Evolutionary conservation across 768 basidiomycete genomes (phyloP).

Genomic region (Suillus sp.): DNA sequence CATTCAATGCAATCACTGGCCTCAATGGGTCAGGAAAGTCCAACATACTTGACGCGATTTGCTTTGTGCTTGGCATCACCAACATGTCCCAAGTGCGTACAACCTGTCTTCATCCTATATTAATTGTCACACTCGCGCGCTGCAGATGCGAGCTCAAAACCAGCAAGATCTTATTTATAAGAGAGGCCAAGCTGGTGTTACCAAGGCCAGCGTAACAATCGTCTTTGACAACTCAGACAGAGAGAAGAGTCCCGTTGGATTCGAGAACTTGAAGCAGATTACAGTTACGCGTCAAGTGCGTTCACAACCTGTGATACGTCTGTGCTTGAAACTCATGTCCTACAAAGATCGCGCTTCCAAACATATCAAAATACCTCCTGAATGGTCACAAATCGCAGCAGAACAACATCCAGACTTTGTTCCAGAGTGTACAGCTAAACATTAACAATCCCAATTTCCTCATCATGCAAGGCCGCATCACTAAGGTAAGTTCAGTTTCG

Average conservation of each 20-base stretch:
- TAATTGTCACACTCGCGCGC: neutral
- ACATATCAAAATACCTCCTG: conserved; percentile 90
- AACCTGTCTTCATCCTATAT: neutral
- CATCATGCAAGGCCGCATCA: conserved; percentile 99
- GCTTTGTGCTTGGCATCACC: conserved; percentile 96
- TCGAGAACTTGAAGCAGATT: conserved; percentile 81
- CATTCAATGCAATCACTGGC: conserved; percentile 98
- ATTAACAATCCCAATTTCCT: conserved; percentile 99
- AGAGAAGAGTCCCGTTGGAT: conserved; percentile 78
- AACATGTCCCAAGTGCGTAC: conserved; percentile 85
- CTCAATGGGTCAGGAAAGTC: conserved; percentile 97
- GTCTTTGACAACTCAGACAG: conserved; percentile 98
- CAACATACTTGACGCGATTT: conserved; percentile 99
- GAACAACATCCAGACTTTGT: conserved; percentile 82
- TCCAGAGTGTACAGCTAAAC: conserved; percentile 96
- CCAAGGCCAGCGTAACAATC: conserved; percentile 96
- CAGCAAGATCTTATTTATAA: conserved; percentile 99
- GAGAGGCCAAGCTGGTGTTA: conserved; percentile 95
- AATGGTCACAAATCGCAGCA: conserved; percentile 95
- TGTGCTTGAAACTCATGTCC: conserved; percentile 6
- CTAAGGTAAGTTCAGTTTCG: conserved; percentile 61
- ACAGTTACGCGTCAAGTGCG: conserved; percentile 94
- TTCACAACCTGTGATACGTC: conserved; percentile 4
- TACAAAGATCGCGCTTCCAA: conserved; percentile 85
- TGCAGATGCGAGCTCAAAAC: conserved; percentile 90